A percentile compares a stretch with the other conserved stretches of the same genome.
Conservation (phyloP, 2,329 filamentous ascomycete species). For the Fusarium siculi region DNA sequence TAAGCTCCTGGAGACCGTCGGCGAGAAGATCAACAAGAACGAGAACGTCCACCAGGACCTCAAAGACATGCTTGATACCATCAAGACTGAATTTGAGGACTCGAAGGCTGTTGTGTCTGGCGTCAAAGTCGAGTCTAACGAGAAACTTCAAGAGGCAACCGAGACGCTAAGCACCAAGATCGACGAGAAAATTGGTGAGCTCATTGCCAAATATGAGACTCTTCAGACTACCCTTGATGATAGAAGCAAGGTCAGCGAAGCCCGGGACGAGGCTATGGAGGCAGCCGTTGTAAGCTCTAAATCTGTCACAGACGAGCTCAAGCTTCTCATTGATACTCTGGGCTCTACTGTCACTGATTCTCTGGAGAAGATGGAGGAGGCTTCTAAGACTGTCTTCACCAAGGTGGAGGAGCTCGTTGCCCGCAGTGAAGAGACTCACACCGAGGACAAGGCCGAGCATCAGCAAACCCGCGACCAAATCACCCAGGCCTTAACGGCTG, state of each 20-base stretch:
- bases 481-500: conserved; percentile 75
- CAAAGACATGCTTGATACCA: conserved; percentile 76
- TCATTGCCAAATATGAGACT: conserved; percentile 90
- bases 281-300: conserved; percentile 80
- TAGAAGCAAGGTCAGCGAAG: conserved; percentile 77
- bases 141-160: conserved; percentile 73
- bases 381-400: conserved; percentile 86
- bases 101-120: conserved; percentile 82
- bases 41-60: conserved; percentile 69
- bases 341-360: conserved; percentile 83
- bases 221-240: conserved; percentile 80
- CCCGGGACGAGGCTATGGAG: conserved; percentile 77
- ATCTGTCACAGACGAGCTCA: conserved; percentile 85
- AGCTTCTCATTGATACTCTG: conserved; percentile 85
- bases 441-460: conserved; percentile 81
- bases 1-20: conserved; percentile 73
- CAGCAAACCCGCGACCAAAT: conserved; percentile 84
- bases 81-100: conserved; percentile 89
- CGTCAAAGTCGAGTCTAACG: conserved; percentile 83
- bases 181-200: conserved; percentile 75
- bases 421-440: conserved; percentile 80
- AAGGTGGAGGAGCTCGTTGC: conserved; percentile 82
- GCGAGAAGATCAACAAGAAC: conserved; percentile 70
- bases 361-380: conserved; percentile 86
- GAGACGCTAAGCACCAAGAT: conserved; percentile 66